Evolutionary conservation across 306 rosid genomes (phyloP).

Genomic region (Trifolium dubium): DNA sequence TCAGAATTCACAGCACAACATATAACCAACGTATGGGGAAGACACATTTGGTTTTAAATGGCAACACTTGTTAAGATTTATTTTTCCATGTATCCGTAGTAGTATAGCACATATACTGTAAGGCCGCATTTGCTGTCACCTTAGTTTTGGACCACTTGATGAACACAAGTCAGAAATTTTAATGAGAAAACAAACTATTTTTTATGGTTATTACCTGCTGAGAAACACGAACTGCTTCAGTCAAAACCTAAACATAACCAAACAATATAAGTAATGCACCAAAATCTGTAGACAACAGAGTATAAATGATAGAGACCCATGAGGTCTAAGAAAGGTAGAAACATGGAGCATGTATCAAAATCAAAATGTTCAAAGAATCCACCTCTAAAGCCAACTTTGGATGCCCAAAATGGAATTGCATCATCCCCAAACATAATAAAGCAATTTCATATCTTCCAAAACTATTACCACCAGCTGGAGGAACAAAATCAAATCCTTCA

Average conservation of each 20-base stretch:
- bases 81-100: conserved; percentile 11
- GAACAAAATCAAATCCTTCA: conserved; percentile 86
- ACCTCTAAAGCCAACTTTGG: conserved; percentile 97
- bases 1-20: conserved; percentile 41
- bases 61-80: conserved; percentile 18
- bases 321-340: conserved; percentile 6
- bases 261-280: conserved; percentile 34
- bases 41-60: conserved; percentile 30
- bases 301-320: conserved; percentile 20
- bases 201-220: conserved; percentile 77
- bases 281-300: conserved; percentile 17
- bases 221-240: conserved; percentile 92
- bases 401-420: conserved; percentile 96
- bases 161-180: conserved; percentile 18
- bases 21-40: conserved; percentile 27
- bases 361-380: conserved; percentile 37
- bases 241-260: conserved; percentile 69
- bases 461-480: conserved; percentile 66
- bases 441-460: conserved; percentile 90
- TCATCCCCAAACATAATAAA: conserved; percentile 88
- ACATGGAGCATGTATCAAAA: conserved; percentile 29
- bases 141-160: conserved; percentile 31
- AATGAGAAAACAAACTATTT: conserved; percentile 13
- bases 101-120: conserved; percentile 20
- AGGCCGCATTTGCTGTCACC: conserved; percentile 34